These are phyloP conservation scores for Angophora floribunda DNA, from an alignment of 345 rosid species.

Conservation along the genomic window DNA sequence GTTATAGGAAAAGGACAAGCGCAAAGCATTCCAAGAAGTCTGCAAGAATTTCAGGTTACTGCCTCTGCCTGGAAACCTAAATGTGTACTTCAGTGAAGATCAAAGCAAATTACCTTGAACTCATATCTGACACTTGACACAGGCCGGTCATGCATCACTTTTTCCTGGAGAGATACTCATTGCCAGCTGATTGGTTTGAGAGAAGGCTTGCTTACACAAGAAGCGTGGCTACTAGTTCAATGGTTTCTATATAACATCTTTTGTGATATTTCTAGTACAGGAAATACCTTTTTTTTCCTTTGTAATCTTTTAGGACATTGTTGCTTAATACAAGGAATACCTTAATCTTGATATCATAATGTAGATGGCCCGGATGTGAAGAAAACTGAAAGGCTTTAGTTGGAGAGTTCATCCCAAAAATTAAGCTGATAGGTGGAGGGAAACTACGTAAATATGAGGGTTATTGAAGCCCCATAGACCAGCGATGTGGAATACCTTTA, in stretches of 20 bases:
- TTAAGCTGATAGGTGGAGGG: neutral
- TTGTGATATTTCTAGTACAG: neutral
- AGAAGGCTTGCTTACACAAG: constrained; percentile 95
- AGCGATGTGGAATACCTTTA: neutral
- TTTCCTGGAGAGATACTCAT: constrained; percentile 80
- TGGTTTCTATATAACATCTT: constrained; percentile 35
- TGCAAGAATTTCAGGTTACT: constrained; percentile 84
- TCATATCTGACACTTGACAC: constrained; percentile 20
- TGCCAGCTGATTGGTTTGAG: constrained; percentile 98
- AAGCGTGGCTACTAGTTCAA: constrained; percentile 94
- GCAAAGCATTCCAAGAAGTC: constrained; percentile 71
- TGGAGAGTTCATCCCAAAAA: neutral
- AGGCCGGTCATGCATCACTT: constrained; percentile 98
- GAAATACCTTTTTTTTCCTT: neutral
- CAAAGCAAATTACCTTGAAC: neutral
- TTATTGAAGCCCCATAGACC: neutral
- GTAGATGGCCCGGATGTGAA: neutral
- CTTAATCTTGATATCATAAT: neutral
- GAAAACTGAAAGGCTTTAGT: neutral
- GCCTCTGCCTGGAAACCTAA: neutral
- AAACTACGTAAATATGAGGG: neutral
- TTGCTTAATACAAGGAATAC: neutral
- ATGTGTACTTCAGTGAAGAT: neutral
- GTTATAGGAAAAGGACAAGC: constrained; percentile 76
- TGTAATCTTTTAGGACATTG: neutral